phyloP scores from a whole-genome alignment of 345 rosid species.

The Orychophragmus violaceus region DNA sequence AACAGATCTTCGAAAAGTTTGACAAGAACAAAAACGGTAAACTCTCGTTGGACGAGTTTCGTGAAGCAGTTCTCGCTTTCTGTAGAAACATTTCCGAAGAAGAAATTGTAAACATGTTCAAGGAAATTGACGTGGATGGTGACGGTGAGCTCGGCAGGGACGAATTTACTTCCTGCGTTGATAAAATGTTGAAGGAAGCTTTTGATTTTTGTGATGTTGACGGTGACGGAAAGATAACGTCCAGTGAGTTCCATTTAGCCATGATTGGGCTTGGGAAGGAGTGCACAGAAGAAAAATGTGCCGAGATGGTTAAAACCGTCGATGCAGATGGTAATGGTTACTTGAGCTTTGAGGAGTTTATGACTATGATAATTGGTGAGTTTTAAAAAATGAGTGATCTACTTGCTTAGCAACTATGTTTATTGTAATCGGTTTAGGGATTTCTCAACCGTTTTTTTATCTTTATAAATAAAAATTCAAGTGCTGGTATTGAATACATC shows the following conservation, averaged over 20 bases:
- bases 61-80: neutral
- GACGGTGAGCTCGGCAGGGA: neutral
- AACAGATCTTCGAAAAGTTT: conserved; percentile 1
- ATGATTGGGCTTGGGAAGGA: neutral
- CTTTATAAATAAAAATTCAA: neutral
- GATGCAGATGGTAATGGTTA: conserved; percentile 11
- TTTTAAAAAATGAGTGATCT: neutral
- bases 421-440: neutral
- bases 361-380: neutral
- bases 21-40: conserved; percentile 13
- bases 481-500: neutral
- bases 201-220: conserved; percentile 1
- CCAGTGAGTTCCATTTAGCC: neutral
- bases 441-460: neutral
- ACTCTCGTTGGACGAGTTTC: conserved; percentile 7
- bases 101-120: neutral
- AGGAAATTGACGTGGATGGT: conserved; percentile 14
- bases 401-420: neutral
- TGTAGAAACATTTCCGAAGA: neutral
- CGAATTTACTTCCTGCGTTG: neutral
- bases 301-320: neutral
- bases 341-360: conserved; percentile 10
- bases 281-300: neutral
- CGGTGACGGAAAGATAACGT: conserved; percentile 4
- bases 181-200: conserved; percentile 5